A percentile compares a stretch with the other conserved stretches of the same genome.
Conservation (phyloP, 768 basidiomycete species). For the Lactarius evosmus region DNA sequence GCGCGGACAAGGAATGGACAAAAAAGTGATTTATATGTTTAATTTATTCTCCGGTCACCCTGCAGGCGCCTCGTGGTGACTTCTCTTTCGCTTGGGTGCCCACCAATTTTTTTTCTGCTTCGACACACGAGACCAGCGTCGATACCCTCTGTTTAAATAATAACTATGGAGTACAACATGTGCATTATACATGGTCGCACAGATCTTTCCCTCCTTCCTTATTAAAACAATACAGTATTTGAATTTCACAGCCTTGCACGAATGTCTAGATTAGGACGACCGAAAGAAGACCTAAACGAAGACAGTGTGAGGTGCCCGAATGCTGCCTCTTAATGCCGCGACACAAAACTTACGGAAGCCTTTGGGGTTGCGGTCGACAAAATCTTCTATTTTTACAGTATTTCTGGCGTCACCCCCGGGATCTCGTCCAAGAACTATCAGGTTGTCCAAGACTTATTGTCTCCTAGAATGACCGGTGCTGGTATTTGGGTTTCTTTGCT, state of each 20-base stretch:
- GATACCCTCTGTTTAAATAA: too few species aligned
- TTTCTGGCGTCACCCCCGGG: constrained; percentile 51
- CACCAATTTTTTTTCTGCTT: background rate
- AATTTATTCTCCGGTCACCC: background rate
- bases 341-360: constrained; percentile 5
- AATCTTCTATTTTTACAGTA: constrained; percentile 51
- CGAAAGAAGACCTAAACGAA: background rate
- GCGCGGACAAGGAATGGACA: constrained; percentile 36
- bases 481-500: constrained; percentile 48
- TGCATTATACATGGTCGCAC: background rate
- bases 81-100: background rate
- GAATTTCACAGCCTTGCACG: background rate
- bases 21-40: background rate
- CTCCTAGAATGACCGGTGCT: constrained; percentile 47
- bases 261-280: background rate
- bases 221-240: too few species aligned
- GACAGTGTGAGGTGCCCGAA: background rate
- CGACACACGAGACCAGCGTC: background rate
- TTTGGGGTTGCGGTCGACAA: constrained; percentile 44
- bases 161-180: background rate
- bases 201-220: background rate
- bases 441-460: constrained; percentile 47
- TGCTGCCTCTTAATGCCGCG: background rate
- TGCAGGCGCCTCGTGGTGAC: background rate
- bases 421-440: constrained; percentile 52